Evolutionary conservation across 2,329 filamentous ascomycete genomes (phyloP), one percentile per base, ranked within the genome.

Genomic region (Fusarium buxicola): DNA sequence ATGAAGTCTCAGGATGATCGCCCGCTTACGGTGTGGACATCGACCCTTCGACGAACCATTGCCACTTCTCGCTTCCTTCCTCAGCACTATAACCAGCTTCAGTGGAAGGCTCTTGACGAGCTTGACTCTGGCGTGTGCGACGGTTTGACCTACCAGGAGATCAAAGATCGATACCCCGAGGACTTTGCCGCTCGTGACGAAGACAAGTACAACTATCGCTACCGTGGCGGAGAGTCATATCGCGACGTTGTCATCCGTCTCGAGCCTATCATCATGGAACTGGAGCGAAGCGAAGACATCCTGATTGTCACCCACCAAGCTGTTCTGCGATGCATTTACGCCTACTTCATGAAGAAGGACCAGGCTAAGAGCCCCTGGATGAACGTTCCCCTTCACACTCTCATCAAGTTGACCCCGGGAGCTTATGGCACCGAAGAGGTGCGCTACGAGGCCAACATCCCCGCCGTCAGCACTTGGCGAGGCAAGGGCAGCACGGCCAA

Each of bases 181-280:
- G 95, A 99, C 79, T 99, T 99, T 79, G 88, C 89, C 45, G 93
- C 94, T 30, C 92, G 95, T 62, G 95, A 99, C 76, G 92, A 97
- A 68, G 95, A 99, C 83, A 99, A 99, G 79, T 98, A 98, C 86
- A 98, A 99, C 81, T 99, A 99, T 80, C 92, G 95, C 55, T 99
- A 99, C 78, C 90, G 95, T 6, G 95, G 95, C 63, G 95, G 95
- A 50, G 95, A 99, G 80, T 96, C 92, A 60, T 89, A 99, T 77
- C 92, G 94, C 53, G 95, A 99, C 73, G 94, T 99, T 2, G 95
- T 99, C 35, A 98, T 97, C 72, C 92, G 95, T 1, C 88, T 99
- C 1, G 95, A 99, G 74, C 95, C 95, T 61, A 99, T 99, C 78
- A 99, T 99, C 79, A 99, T 99, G 95, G 95, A 99, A 76, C 84